phyloP scores from a whole-genome alignment of 257 asterid species.

The Haberlea rhodopensis region DNA sequence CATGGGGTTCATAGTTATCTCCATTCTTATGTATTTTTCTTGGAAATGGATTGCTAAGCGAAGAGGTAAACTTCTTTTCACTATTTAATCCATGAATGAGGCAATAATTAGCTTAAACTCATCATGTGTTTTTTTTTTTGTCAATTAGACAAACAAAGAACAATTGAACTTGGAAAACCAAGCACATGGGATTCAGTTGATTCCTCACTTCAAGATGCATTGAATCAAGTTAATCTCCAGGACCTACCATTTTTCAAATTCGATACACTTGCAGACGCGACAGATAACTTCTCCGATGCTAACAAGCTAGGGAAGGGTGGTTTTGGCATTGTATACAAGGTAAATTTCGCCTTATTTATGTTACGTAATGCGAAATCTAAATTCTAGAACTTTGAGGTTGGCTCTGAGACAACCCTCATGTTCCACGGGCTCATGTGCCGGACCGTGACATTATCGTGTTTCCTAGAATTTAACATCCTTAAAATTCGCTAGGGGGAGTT shows the following conservation, averaged over 20 bases:
- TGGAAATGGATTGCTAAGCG: slow-evolving; percentile 31
- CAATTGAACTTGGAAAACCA: background rate
- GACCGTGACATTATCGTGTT: too few species aligned
- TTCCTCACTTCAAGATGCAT: slow-evolving; percentile 11
- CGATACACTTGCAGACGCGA: slow-evolving; percentile 36
- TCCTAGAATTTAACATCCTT: background rate
- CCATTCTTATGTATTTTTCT: slow-evolving; percentile 10
- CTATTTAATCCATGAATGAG: background rate
- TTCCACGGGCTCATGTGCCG: too few species aligned
- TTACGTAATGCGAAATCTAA: too few species aligned
- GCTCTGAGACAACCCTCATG: too few species aligned
- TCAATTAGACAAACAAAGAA: slow-evolving; percentile 19
- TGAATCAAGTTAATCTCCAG: slow-evolving; percentile 17
- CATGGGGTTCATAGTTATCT: slow-evolving; percentile 15
- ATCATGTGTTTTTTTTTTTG: slow-evolving; percentile 12
- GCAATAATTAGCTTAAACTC: background rate
- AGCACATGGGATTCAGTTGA: slow-evolving; percentile 12
- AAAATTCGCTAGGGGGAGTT: slow-evolving; percentile 33
- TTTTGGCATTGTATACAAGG: slow-evolving; percentile 48
- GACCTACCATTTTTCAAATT: slow-evolving; percentile 30
- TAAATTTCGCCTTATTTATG: background rate
- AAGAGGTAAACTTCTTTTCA: slow-evolving; percentile 28
- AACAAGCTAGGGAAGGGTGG: slow-evolving; percentile 49
- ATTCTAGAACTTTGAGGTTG: too few species aligned
- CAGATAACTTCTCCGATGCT: slow-evolving; percentile 27